A percentile compares a stretch with the other conserved stretches of the same genome.
Evolutionary conservation across 2,329 filamentous ascomycete genomes (phyloP).

Genomic region (Plectosphaerella cucumerina): DNA sequence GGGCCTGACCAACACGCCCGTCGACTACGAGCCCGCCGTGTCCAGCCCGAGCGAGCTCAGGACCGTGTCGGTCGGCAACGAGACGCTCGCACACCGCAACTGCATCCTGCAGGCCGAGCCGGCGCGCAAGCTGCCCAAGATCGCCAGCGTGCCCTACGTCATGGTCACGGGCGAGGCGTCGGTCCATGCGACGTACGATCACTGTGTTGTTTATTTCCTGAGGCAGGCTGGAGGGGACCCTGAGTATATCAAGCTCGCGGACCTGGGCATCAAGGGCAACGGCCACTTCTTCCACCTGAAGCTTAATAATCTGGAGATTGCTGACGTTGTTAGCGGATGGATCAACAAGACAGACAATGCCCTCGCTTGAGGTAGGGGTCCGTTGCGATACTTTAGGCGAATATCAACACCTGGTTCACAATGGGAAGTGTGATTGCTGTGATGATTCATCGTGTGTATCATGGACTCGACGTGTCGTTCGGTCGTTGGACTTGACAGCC

Average conservation of each 20-base stretch:
- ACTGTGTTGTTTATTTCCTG: slow-evolving; percentile 46
- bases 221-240: slow-evolving; percentile 40
- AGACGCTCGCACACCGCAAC: slow-evolving; percentile 2
- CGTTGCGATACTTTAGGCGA: no score
- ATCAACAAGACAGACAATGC: slow-evolving; percentile 16
- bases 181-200: slow-evolving; percentile 47
- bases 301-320: slow-evolving; percentile 39
- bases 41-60: slow-evolving; percentile 5
- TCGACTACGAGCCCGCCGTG: slow-evolving; percentile 35
- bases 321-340: slow-evolving; percentile 31
- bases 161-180: slow-evolving; percentile 44
- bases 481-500: no score
- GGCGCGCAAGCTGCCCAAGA: slow-evolving; percentile 38
- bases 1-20: slow-evolving; percentile 35
- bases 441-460: no score
- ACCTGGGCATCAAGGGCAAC: slow-evolving; percentile 43
- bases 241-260: slow-evolving; percentile 37
- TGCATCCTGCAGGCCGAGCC: slow-evolving; percentile 9
- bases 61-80: slow-evolving; percentile 9
- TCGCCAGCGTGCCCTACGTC: slow-evolving; percentile 41
- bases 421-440: no score
- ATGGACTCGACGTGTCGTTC: no score
- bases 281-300: slow-evolving; percentile 46
- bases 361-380: no score
- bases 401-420: no score